These are phyloP conservation scores for slime mould (Dictyostelium discoideum) DNA, from an alignment of 78 protist genomes.

Conservation along the genomic window DNA sequence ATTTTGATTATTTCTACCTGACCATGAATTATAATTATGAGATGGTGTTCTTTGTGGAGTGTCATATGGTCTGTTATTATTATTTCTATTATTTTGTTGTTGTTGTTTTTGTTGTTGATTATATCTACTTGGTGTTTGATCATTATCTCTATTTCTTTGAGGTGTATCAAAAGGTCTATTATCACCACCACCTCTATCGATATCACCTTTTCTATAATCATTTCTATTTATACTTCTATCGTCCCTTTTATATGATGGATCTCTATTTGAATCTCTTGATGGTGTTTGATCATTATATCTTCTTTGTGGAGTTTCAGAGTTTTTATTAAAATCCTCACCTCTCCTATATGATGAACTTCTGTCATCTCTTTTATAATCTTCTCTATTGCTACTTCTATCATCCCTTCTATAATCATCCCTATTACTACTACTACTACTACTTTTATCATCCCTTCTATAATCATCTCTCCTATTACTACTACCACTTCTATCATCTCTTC, in stretches of 20 bases:
- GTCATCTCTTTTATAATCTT: not conserved
- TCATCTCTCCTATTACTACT: conserved; percentile 14
- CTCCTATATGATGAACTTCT: not conserved
- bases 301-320: conserved; percentile 3
- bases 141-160: conserved; percentile 19
- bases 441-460: not conserved
- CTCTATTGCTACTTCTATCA: not conserved
- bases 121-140: conserved; percentile 14
- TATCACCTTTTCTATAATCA: not conserved
- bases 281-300: conserved; percentile 6
- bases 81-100: not conserved
- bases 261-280: not conserved
- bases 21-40: conserved; percentile 28
- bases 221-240: not conserved
- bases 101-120: conserved; percentile 5
- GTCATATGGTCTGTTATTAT: conserved; percentile 2
- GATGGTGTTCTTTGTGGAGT: conserved; percentile 41
- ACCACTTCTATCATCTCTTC: not conserved
- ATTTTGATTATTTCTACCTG: not conserved
- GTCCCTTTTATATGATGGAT: not conserved
- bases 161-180: conserved; percentile 5
- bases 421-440: not conserved
- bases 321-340: not conserved
- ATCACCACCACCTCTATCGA: not conserved
- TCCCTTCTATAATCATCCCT: not conserved